Conservation (phyloP, 768 basidiomycete species). For the Termitomyces sp. region DNA sequence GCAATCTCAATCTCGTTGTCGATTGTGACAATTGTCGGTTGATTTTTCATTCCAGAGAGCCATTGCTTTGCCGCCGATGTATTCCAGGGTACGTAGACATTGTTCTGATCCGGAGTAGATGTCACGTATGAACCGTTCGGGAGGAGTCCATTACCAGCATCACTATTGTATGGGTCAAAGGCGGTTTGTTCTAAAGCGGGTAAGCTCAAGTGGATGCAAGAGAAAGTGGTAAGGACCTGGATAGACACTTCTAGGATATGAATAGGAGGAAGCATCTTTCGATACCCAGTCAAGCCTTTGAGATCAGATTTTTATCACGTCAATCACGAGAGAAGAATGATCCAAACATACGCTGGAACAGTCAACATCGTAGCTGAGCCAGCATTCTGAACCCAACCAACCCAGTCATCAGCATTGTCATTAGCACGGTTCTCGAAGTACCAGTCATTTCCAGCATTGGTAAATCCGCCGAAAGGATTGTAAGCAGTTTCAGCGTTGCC, state of each 20-base stretch:
- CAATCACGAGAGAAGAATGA: not conserved
- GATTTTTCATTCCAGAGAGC: slow-evolving; percentile 40
- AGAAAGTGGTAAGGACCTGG: slow-evolving; percentile 27
- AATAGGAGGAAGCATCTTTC: slow-evolving; percentile 48
- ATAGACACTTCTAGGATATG: slow-evolving; percentile 38
- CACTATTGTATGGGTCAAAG: slow-evolving; percentile 43
- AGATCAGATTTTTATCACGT: not conserved
- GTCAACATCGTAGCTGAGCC: slow-evolving; percentile 39
- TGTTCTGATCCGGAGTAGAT: slow-evolving; percentile 31
- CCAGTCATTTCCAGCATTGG: slow-evolving; percentile 52
- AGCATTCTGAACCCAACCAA: slow-evolving; percentile 40
- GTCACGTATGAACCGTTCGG: slow-evolving; percentile 41
- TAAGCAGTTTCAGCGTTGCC: slow-evolving; percentile 53
- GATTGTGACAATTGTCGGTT: slow-evolving; percentile 41
- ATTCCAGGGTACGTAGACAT: slow-evolving; percentile 44
- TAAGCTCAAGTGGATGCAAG: not conserved
- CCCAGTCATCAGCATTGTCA: slow-evolving; percentile 42
- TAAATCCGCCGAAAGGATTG: slow-evolving; percentile 44
- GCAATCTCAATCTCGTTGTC: slow-evolving; percentile 59
- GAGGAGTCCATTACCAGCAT: slow-evolving; percentile 44
- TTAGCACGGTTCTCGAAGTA: slow-evolving; percentile 48
- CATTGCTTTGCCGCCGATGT: slow-evolving; percentile 35
- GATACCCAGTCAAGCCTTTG: slow-evolving; percentile 51
- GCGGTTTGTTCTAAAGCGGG: slow-evolving; percentile 29
- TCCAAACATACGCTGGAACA: slow-evolving; percentile 39